Conservation (phyloP, 495 filamentous ascomycete species). For the Polyplosphaeria fusca region DNA sequence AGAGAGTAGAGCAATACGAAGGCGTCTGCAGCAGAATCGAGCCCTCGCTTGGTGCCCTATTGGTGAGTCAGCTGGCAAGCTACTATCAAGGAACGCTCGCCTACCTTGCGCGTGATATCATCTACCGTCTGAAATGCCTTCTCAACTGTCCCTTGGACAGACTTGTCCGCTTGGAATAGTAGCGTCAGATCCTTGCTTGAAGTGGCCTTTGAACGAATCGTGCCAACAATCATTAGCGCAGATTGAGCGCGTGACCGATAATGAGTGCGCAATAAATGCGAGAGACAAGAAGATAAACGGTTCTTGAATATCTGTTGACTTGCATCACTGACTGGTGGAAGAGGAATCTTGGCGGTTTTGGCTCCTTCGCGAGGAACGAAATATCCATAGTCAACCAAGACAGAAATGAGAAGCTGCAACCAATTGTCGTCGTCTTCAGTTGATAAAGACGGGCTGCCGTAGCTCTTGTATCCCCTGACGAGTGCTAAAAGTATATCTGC, state of each 20-base stretch:
- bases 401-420: constrained; percentile 32
- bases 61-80: background rate
- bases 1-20: constrained; percentile 83
- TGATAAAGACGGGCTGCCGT: constrained; percentile 1
- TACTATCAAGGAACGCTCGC: background rate
- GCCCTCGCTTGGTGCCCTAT: constrained; percentile 7
- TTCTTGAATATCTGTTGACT: constrained; percentile 68
- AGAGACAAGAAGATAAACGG: constrained; percentile 63
- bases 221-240: constrained; percentile 49
- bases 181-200: constrained; percentile 36
- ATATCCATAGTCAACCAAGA: constrained; percentile 43
- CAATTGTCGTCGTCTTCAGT: constrained; percentile 34
- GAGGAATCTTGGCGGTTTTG: constrained; percentile 38
- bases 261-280: constrained; percentile 57
- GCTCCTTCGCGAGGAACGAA: constrained; percentile 38
- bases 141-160: constrained; percentile 62
- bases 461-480: constrained; percentile 36
- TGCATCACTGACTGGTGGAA: constrained; percentile 53
- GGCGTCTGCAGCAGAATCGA: constrained; percentile 50
- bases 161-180: constrained; percentile 51
- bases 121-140: constrained; percentile 61
- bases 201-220: constrained; percentile 49
- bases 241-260: constrained; percentile 29
- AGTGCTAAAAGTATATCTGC: constrained; percentile 54
- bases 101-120: constrained; percentile 37